Conservation (phyloP, 2,329 filamentous ascomycete species). For the Calonectria montana region DNA sequence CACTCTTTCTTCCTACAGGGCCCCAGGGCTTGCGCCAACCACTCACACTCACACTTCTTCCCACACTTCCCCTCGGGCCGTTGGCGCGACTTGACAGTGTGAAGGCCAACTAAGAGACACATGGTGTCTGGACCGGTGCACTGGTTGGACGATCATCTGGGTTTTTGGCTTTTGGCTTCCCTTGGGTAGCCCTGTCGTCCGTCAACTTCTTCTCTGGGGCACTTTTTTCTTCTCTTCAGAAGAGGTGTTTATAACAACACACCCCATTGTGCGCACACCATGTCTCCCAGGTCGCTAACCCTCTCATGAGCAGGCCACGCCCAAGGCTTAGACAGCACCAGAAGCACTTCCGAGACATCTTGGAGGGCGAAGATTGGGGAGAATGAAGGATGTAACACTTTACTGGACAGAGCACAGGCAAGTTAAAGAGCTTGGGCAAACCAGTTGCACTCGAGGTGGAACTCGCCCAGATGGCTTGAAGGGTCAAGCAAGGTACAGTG, state of each 20-base stretch:
- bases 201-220: constrained; percentile 16
- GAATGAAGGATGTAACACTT: neutral
- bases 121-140: constrained; percentile 37
- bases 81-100: constrained; percentile 42
- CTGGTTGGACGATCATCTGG: constrained; percentile 32
- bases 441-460: constrained; percentile 21
- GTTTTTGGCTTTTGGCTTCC: constrained; percentile 34
- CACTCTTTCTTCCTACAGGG: neutral
- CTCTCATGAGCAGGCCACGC: neutral
- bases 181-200: constrained; percentile 29
- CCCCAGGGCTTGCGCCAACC: constrained; percentile 14
- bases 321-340: constrained; percentile 4
- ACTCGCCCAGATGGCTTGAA: constrained; percentile 13
- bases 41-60: constrained; percentile 22
- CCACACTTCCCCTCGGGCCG: constrained; percentile 38
- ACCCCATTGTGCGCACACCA: neutral
- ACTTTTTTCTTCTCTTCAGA: too few relatives aligned
- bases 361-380: neutral
- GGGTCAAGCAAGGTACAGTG: constrained; percentile 25
- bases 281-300: neutral
- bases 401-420: neutral
- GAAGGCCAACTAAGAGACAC: constrained; percentile 32
- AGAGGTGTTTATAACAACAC: constrained; percentile 1
- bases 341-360: neutral
- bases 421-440: constrained; percentile 8